Percentiles rank a stretch among this genome's conserved stretches.
Evolutionary conservation across 306 rosid species (phyloP).

Genomic region (Crotalaria pallida): DNA sequence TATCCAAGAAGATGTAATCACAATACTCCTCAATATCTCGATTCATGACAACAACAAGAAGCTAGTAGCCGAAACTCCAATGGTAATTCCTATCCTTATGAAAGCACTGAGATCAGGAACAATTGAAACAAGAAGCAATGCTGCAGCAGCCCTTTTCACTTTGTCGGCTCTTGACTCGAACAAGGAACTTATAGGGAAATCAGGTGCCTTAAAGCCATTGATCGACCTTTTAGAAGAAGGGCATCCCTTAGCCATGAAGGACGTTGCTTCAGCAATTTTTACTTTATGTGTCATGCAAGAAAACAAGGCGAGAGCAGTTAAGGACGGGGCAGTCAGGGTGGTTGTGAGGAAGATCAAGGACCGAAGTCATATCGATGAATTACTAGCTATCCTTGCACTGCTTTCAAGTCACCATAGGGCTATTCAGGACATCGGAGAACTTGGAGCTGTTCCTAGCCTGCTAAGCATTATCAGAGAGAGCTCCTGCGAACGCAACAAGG

Average conservation of each 20-base stretch:
- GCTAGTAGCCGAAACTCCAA: conserved; percentile 69
- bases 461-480: conserved; percentile 56
- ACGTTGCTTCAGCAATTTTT: conserved; percentile 83
- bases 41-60: conserved; percentile 87
- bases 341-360: conserved; percentile 52
- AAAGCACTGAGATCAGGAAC: conserved; percentile 70
- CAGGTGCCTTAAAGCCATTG: conserved; percentile 66
- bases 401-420: conserved; percentile 69
- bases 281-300: conserved; percentile 64
- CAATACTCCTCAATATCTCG: conserved; percentile 76
- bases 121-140: conserved; percentile 74
- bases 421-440: conserved; percentile 71
- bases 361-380: conserved; percentile 52
- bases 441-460: conserved; percentile 65
- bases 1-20: conserved; percentile 83
- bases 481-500: conserved; percentile 68
- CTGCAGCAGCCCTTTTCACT: conserved; percentile 89
- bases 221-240: conserved; percentile 79
- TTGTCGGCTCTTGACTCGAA: conserved; percentile 89
- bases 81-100: conserved; percentile 58
- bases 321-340: conserved; percentile 61
- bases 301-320: conserved; percentile 75
- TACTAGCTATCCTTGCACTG: conserved; percentile 68
- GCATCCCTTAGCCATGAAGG: conserved; percentile 67
- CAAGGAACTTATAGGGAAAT: conserved; percentile 77